phyloP scores from a whole-genome alignment of 2,329 filamentous ascomycete species.

The Botrytis galanthina region DNA sequence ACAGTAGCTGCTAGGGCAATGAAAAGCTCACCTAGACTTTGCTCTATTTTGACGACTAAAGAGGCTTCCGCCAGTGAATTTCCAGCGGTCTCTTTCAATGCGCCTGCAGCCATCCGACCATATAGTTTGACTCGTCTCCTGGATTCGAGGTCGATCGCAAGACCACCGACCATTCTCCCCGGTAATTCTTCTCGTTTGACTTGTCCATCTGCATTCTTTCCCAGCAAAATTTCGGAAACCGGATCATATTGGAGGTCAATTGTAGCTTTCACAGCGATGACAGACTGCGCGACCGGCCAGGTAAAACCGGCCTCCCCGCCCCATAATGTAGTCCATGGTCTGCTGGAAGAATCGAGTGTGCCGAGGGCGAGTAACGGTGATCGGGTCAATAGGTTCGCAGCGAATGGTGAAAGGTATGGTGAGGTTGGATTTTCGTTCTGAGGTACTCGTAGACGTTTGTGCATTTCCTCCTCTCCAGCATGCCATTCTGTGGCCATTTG shows the following conservation, averaged over 20 bases:
- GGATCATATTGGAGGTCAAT: constrained; percentile 66
- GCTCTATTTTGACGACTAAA: constrained; percentile 65
- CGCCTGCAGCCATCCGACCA: constrained; percentile 67
- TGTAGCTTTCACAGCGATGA: constrained; percentile 60
- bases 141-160: constrained; percentile 62
- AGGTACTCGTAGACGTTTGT: constrained; percentile 58
- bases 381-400: constrained; percentile 56
- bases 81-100: constrained; percentile 42
- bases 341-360: constrained; percentile 59
- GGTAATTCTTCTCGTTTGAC: constrained; percentile 34
- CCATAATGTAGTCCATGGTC: constrained; percentile 75
- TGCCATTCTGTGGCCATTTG: constrained; percentile 41
- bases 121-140: constrained; percentile 71
- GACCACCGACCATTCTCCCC: constrained; percentile 56
- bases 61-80: constrained; percentile 40
- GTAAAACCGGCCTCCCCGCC: constrained; percentile 71
- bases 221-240: constrained; percentile 62
- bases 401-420: constrained; percentile 58
- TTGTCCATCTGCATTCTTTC: constrained; percentile 45
- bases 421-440: constrained; percentile 63
- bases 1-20: neutral
- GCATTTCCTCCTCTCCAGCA: constrained; percentile 64
- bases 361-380: constrained; percentile 71
- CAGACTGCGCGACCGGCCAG: constrained; percentile 55
- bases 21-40: constrained; percentile 55